Evolutionary conservation across 495 filamentous ascomycete genomes (phyloP), one percentile per base, ranked within the genome.

Genomic region (Neurospora sp.): DNA sequence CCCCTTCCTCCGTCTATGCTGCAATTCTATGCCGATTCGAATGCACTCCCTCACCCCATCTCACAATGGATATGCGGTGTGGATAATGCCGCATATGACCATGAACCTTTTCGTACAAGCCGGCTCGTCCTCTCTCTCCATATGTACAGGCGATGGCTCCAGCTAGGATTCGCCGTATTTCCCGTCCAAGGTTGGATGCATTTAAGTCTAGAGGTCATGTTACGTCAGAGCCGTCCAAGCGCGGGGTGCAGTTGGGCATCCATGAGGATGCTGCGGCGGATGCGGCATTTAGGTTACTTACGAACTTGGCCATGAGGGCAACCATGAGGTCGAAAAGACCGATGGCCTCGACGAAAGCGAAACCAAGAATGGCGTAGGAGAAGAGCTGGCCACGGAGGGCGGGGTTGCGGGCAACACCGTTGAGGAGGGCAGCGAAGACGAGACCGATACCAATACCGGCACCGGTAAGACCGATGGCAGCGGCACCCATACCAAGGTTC

Each of bases 241-340:
- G 59, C 48, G 62, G 46, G 18, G 62, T 16, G 35, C 23, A 42
- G 39, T 48, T 69, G 41, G 38, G n/a, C 39, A 23, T 35, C 46
- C 20, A 35, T 9, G 41, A 37, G 39, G 16, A 44, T 35, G 59
- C 69, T 69, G 69, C 74, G 44, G 71, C 27, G 23, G 40, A 74
- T 69, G 27, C 42, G 27, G 42, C 39, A 35, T 39, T 69, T 73
- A 38, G 35, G 72, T 66, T 66, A 86, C 85, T 77, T 85, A 88
- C 86, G 84, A 87, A 89, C 88, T 92, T 92, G 89, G 89, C 90
- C 91, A 93, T 93, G 86, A 93, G 91, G 84, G 92, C 91, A 91
- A 94, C 89, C 92, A 95, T 95, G 80, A 95, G 90, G 82, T 93
- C 92, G 91, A 95, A 94, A 80, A 96, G 90, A 89, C 92, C 93